Percentiles rank a stretch among this genome's conserved stretches.
phyloP scores from a whole-genome alignment of 768 basidiomycete species.

The Psilocybe tampanensis region DNA sequence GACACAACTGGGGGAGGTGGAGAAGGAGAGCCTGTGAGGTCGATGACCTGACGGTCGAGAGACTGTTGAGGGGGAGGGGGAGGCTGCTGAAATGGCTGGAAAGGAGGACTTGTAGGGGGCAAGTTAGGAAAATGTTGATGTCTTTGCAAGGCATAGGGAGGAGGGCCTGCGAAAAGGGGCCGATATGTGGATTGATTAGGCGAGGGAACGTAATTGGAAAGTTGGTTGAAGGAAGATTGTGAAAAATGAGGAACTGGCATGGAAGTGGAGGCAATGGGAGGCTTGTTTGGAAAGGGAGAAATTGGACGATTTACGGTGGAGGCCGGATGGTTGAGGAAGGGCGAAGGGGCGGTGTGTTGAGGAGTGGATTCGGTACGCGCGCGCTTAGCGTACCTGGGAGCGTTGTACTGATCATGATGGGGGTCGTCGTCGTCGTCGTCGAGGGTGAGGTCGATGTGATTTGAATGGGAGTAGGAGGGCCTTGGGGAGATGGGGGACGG shows the following conservation, averaged over 20 bases:
- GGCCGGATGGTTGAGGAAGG: constrained; percentile 17
- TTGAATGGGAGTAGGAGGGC: constrained; percentile 42
- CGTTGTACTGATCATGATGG: constrained; percentile 29
- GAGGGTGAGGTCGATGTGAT: constrained; percentile 71
- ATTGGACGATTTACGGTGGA: constrained; percentile 11
- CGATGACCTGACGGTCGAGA: constrained; percentile 61
- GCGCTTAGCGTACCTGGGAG: constrained; percentile 42
- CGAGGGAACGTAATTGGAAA: constrained; percentile 12
- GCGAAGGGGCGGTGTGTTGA: constrained; percentile 20
- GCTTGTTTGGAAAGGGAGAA: constrained; percentile 13
- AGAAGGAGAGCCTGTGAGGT: constrained; percentile 71
- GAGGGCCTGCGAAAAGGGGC: constrained; percentile 53
- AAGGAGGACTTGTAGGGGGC: constrained; percentile 22
- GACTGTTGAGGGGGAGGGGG: constrained; percentile 22
- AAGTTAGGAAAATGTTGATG: constrained; percentile 24
- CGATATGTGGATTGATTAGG: constrained; percentile 40
- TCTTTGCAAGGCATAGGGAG: constrained; percentile 33
- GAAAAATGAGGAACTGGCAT: constrained; percentile 10
- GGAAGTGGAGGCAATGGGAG: constrained; percentile 12
- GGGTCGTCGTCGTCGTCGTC: constrained; percentile 64
- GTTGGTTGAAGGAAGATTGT: constrained; percentile 12
- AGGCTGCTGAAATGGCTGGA: constrained; percentile 27
- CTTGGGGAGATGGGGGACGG: constrained; percentile 30
- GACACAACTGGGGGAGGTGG: constrained; percentile 41
- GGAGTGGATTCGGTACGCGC: constrained; percentile 36